These are phyloP conservation scores for Globisporangium uncinulatum DNA, from an alignment of 352 stramenopile species.

Conservation along the genomic window DNA sequence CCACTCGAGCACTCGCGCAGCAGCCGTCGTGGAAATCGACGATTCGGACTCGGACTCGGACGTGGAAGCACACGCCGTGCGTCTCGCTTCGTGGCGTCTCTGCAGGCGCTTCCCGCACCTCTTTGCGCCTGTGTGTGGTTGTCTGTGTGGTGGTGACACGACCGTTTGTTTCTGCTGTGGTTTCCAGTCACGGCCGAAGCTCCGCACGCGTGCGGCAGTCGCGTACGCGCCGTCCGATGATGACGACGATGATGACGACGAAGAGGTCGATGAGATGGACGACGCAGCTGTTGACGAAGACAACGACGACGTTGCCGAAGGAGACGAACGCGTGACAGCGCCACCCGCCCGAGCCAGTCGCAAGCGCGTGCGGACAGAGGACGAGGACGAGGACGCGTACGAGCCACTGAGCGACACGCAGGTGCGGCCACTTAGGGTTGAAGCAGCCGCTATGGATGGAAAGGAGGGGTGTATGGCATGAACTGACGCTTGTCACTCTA, in stretches of 20 bases:
- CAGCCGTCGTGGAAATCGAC: constrained; percentile 14
- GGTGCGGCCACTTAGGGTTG: constrained; percentile 1
- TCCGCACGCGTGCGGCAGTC: constrained; percentile 13
- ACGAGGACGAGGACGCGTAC: constrained; percentile 12
- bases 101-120: no score
- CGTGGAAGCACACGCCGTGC: background rate
- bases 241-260: constrained; percentile 36
- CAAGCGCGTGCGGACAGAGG: constrained; percentile 25
- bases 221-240: constrained; percentile 15
- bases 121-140: background rate
- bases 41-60: constrained; percentile 17
- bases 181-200: constrained; percentile 20
- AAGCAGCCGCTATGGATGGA: background rate
- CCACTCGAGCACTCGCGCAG: background rate
- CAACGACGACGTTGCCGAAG: constrained; percentile 15
- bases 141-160: background rate
- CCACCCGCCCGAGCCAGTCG: constrained; percentile 12
- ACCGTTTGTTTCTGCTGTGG: no score
- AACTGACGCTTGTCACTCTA: no score
- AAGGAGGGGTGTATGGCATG: no score
- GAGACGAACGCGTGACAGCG: constrained; percentile 13
- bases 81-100: background rate
- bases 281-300: constrained; percentile 30
- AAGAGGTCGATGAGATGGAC: constrained; percentile 11
- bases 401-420: constrained; percentile 10